phyloP scores from a whole-genome alignment of 169 alveolate species.

The Plasmodium gonderi region DNA sequence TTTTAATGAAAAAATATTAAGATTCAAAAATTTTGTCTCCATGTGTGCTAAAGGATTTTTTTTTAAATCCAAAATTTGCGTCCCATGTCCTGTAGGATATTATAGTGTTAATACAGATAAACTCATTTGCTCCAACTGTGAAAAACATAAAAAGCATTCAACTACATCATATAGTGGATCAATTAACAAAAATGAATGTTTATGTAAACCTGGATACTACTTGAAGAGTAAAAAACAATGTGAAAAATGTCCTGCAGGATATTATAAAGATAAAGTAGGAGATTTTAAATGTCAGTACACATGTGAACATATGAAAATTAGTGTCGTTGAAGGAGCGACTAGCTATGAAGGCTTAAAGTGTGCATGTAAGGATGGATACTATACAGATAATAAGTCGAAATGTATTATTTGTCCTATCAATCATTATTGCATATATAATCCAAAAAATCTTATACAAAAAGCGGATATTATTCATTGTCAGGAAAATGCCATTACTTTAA shows the following conservation, averaged over 20 bases:
- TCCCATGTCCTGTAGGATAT: constrained; percentile 83
- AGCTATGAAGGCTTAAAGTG: constrained; percentile 76
- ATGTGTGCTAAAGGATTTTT: constrained; percentile 84
- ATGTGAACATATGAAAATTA: constrained; percentile 37
- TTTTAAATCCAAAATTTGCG: constrained; percentile 74
- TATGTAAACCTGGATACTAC: constrained; percentile 82
- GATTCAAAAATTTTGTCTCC: constrained; percentile 21
- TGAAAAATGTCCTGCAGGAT: constrained; percentile 74
- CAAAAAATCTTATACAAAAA: constrained; percentile 76
- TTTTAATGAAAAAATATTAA: constrained; percentile 34
- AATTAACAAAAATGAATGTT: constrained; percentile 78
- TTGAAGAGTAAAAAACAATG: background rate
- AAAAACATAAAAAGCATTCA: constrained; percentile 56
- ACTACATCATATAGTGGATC: constrained; percentile 80
- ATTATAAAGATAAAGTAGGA: constrained; percentile 72
- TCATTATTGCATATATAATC: constrained; percentile 78
- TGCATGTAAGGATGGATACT: constrained; percentile 78
- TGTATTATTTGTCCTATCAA: constrained; percentile 76
- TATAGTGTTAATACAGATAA: constrained; percentile 66
- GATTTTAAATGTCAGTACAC: constrained; percentile 55
- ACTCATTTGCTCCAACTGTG: constrained; percentile 64
- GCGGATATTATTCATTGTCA: constrained; percentile 82
- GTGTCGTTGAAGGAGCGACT: constrained; percentile 68
- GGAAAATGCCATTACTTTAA: constrained; percentile 78
- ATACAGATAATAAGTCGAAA: constrained; percentile 21